phyloP scores from a whole-genome alignment of 2,329 filamentous ascomycete genomes.

The Trichoderma citrinoviride region DNA sequence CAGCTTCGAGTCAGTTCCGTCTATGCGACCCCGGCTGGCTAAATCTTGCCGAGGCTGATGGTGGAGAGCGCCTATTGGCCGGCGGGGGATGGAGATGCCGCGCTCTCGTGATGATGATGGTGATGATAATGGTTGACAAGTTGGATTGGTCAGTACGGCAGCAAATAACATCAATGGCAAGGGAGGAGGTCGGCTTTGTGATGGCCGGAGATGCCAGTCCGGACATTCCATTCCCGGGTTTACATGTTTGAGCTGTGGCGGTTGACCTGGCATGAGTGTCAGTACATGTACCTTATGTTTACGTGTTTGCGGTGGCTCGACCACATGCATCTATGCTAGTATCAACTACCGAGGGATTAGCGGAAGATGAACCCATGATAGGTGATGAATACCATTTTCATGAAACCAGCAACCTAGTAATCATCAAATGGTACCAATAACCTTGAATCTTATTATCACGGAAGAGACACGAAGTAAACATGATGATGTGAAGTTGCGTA shows the following conservation, averaged over 20 bases:
- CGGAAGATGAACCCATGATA: not conserved
- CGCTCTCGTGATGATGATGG: not conserved
- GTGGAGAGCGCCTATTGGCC: constrained; percentile 13
- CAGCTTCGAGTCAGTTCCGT: constrained; percentile 13
- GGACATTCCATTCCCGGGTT: not conserved
- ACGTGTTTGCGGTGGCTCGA: not conserved
- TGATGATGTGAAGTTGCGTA: too few species aligned
- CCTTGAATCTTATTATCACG: too few species aligned
- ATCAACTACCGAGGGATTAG: not conserved
- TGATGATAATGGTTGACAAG: not conserved
- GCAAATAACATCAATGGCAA: not conserved
- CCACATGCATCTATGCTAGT: too few species aligned
- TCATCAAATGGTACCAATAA: too few species aligned
- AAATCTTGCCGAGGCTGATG: constrained; percentile 18
- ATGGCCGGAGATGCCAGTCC: not conserved
- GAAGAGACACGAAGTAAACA: too few species aligned
- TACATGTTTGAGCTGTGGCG: not conserved
- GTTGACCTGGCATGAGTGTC: not conserved
- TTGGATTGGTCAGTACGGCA: not conserved
- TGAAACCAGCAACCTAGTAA: too few species aligned
- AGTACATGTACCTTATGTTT: not conserved
- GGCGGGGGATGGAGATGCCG: not conserved
- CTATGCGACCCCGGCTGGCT: constrained; percentile 5
- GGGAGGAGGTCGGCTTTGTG: not conserved
- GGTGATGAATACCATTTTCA: too few species aligned